Evolutionary conservation across 192 early-diverging fungal genomes (phyloP), one percentile per base, ranked within the genome.

Genomic region (Coemansia sp.): DNA sequence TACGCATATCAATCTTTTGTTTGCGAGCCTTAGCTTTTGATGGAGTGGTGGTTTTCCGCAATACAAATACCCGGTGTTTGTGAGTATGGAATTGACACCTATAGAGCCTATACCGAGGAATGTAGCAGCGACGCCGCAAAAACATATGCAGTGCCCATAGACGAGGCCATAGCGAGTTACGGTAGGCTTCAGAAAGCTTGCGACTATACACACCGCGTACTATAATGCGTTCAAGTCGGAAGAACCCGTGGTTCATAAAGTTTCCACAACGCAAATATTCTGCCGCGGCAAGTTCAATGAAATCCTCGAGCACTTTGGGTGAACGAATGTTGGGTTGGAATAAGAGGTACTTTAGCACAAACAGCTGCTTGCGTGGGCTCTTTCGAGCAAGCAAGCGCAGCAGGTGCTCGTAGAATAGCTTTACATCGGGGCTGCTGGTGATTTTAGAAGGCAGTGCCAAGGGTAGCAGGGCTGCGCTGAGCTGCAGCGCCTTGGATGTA

Each of bases 81-180:
- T 49, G 46, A 5, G 24, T 25, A 18, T 43, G 40, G 9, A 72
- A 51, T 46, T 65, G 61, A 7, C 46, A 32, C 6, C 23, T 19
- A 25, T 60, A 44, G 3, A 72, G 43, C 18, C 38, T 47, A 5
- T 60, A 32, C n/a, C 58, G 15, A 0, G 60, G 57, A 8, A 72
- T 45, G 27, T 72, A 65, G 26, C 17, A 46, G n/a, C 20, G 41
- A 7, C 53, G 39, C 4, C 69, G 52, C 45, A 72, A 44, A 17
- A 72, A 72, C 62, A 65, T 60, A n/a, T 72, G 50, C 44, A 72
- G 44, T 0, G 52, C 49, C 69, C 69, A 72, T 35, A 72, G 55
- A 9, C 69, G 39, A 2, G 62, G 50, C 0, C 52, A 48, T 44
- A 57, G n/a, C 5, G 14, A 1, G 25, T 64, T 59, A 9, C 53